phyloP scores from a whole-genome alignment of 1,139 yeast species.

The Yamadazyma oceani region DNA sequence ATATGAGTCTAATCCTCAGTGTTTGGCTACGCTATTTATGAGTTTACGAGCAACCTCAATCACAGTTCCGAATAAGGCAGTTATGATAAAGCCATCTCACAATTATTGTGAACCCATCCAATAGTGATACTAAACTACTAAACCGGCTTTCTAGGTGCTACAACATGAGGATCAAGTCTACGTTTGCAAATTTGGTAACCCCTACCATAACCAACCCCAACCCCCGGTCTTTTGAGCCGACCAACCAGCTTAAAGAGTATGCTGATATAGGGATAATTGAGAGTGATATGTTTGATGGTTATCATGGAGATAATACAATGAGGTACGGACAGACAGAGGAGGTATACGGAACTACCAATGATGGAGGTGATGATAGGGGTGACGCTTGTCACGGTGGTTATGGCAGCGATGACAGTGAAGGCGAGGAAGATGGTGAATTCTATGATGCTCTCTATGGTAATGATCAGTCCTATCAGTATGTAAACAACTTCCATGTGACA shows the following conservation, averaged over 20 bases:
- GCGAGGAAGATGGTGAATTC: slow-evolving; percentile 4
- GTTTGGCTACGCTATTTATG: no score
- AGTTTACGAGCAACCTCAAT: background rate
- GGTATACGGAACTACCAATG: no score
- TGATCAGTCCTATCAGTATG: background rate
- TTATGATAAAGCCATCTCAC: background rate
- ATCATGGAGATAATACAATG: slow-evolving; percentile 3
- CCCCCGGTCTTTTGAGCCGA: slow-evolving; percentile 3
- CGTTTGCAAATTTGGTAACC: slow-evolving; percentile 13
- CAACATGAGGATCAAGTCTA: slow-evolving; percentile 13
- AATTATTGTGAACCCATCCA: no score
- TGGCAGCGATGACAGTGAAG: no score
- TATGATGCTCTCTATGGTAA: background rate
- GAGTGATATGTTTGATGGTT: slow-evolving; percentile 1
- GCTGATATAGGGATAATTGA: slow-evolving; percentile 5
- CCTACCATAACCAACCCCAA: slow-evolving; percentile 16
- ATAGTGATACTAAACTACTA: no score
- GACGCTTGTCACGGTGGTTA: no score
- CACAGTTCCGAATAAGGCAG: background rate
- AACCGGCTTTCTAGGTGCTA: no score
- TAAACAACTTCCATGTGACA: background rate
- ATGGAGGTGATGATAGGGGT: no score
- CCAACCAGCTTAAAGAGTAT: background rate
- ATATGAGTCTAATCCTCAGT: no score
- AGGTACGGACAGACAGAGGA: no score